Evolutionary conservation across 73 alveolate genomes (phyloP).

Genomic region (Stentor roeselii): DNA sequence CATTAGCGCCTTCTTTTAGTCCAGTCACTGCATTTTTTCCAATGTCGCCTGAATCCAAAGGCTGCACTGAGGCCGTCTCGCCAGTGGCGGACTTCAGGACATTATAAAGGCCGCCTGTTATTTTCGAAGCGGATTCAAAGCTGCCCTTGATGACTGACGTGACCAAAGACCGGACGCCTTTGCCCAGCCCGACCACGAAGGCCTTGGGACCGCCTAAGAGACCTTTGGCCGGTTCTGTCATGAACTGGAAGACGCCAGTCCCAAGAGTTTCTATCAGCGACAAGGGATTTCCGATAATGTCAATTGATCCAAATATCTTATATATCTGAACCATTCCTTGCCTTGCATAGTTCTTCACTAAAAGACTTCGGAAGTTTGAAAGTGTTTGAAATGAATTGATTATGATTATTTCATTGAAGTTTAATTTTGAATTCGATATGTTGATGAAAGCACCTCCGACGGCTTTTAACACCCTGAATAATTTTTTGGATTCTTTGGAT

Average conservation of each 20-base stretch:
- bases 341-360: slow-evolving; percentile 53
- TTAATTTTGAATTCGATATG: slow-evolving; percentile 52
- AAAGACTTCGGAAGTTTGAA: slow-evolving; percentile 7
- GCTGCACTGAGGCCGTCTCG: slow-evolving; percentile 51
- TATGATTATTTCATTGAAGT: slow-evolving; percentile 44
- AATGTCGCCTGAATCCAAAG: slow-evolving; percentile 73
- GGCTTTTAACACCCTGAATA: slow-evolving; percentile 34
- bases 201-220: slow-evolving; percentile 82
- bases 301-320: slow-evolving; percentile 76
- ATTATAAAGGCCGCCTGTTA: slow-evolving; percentile 74
- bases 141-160: slow-evolving; percentile 71
- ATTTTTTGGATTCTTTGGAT: slow-evolving; percentile 39
- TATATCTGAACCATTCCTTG: slow-evolving; percentile 74
- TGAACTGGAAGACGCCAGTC: slow-evolving; percentile 89
- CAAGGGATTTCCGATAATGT: slow-evolving; percentile 90
- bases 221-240: slow-evolving; percentile 91
- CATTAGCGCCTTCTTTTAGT: slow-evolving; percentile 76
- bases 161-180: slow-evolving; percentile 75
- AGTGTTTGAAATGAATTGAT: slow-evolving; percentile 42
- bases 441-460: slow-evolving; percentile 43
- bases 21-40: slow-evolving; percentile 77
- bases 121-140: slow-evolving; percentile 79
- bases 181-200: slow-evolving; percentile 89
- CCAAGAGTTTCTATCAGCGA: slow-evolving; percentile 85
- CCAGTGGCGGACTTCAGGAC: slow-evolving; percentile 63